Base-by-base conservation (phyloP, 495 filamentous ascomycete genomes). In the Hypoxylon perforatum region DNA sequence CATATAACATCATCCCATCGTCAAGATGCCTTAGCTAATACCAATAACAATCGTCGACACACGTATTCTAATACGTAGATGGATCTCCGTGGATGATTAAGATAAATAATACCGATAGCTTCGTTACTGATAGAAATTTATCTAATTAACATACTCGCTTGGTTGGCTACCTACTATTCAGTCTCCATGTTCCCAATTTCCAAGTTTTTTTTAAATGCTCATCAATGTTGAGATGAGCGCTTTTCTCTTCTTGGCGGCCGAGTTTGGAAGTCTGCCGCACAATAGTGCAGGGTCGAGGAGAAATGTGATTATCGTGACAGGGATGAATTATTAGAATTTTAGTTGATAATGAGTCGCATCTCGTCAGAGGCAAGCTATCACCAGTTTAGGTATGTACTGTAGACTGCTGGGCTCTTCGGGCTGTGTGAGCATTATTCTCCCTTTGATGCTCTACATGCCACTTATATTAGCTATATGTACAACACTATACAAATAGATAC, bases 201-300 rank as follows among this genome's bases (percentile, higher is more conserved):
- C 54, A 54, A 36, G 42, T 54, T 62, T 54, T 38, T 23, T 58
- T 36, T 22, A 36, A 57, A 23, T 44, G 51, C 22, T 28, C 35
- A 62, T 58, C 33, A 53, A n/a, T 17, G 23, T 39, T 30, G 42
- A 35, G 38, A 57, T 42, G 55, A 63, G 56, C 38, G 45, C 55
- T 65, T 61, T 65, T 61, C 25, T 54, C 41, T 35, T 33, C 66
- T 69, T 69, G 66, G 61, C 61, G 39, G 19, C 66, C 61, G 51
- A 61, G 33, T 69, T 61, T 57, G 61, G 61, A 53, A 65, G 61
- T 56, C 45, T 58, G 61, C 61, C 51, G 39, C 47, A 60, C 60
- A 61, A 45, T 65, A 65, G 60, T 57, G 66, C 51, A 58, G 51
- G 51, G 53, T 65, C 30, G 52, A 61, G 21, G 44, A 19, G 25